Evolutionary conservation across 78 protist species (phyloP).

Genomic region (Tieghemostelium lacteum): DNA sequence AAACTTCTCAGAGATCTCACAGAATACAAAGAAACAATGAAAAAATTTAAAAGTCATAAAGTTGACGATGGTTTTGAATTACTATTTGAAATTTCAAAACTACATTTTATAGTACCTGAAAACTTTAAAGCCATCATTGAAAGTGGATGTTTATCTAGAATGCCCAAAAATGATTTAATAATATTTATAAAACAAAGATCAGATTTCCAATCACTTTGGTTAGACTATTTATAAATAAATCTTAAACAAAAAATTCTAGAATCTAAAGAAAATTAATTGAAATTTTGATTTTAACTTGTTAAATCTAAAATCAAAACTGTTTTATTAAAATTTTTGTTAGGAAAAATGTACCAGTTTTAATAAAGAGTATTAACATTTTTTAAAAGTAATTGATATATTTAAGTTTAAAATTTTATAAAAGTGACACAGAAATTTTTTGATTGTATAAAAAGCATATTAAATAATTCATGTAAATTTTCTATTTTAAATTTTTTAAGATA

Average conservation of each 20-base stretch:
- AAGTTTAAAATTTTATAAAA: too few relatives aligned
- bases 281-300: too few relatives aligned
- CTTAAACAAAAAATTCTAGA: background rate
- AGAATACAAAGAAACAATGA: conserved; percentile 7
- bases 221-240: conserved; percentile 48
- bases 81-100: conserved; percentile 64
- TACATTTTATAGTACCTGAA: conserved; percentile 51
- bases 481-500: too few relatives aligned
- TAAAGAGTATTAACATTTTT: too few relatives aligned
- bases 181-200: conserved; percentile 50
- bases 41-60: conserved; percentile 55
- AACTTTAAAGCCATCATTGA: conserved; percentile 53
- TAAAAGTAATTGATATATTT: too few relatives aligned
- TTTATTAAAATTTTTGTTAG: too few relatives aligned
- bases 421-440: too few relatives aligned
- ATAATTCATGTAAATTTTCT: too few relatives aligned
- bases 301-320: too few relatives aligned
- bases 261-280: too few relatives aligned
- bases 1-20: conserved; percentile 45
- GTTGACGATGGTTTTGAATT: conserved; percentile 64
- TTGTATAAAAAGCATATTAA: too few relatives aligned
- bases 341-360: too few relatives aligned
- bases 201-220: conserved; percentile 63
- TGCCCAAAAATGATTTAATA: conserved; percentile 36
- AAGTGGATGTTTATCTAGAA: conserved; percentile 45